Conservation (phyloP, 2,329 filamentous ascomycete species). For the Malbranchea cinnamomea region DNA sequence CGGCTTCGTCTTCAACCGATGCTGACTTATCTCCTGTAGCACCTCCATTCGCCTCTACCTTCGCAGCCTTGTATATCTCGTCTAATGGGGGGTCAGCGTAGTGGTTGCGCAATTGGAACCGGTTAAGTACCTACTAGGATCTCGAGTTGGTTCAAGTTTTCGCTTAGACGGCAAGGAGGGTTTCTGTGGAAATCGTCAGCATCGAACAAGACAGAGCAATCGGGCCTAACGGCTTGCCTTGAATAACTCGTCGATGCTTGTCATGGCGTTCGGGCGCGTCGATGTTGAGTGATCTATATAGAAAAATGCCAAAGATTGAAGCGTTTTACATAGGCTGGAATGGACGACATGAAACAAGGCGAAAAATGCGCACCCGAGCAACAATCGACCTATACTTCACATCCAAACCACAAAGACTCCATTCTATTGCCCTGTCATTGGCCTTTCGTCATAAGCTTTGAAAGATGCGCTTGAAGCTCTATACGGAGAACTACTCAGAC, state of each 20-base stretch:
- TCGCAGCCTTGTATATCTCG: slow-evolving; percentile 46
- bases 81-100: slow-evolving; percentile 17
- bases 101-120: background rate
- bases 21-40: slow-evolving; percentile 31
- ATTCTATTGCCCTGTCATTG: too few species aligned
- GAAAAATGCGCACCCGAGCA: too few species aligned
- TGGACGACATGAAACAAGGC: too few species aligned
- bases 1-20: slow-evolving; percentile 34
- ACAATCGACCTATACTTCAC: too few species aligned
- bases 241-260: slow-evolving; percentile 48
- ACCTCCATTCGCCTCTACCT: slow-evolving; percentile 36
- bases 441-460: too few species aligned
- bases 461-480: too few species aligned
- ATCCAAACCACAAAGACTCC: too few species aligned
- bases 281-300: background rate
- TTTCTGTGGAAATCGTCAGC: slow-evolving; percentile 26
- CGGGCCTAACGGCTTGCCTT: slow-evolving; percentile 22
- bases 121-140: slow-evolving; percentile 29
- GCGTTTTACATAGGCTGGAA: too few species aligned
- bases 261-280: slow-evolving; percentile 27
- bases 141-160: slow-evolving; percentile 41
- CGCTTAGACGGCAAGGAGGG: slow-evolving; percentile 39
- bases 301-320: slow-evolving; percentile 1
- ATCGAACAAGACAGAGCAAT: background rate
- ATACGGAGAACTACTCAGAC: too few species aligned